Evolutionary conservation across 2,329 filamentous ascomycete species (phyloP), one percentile per base, ranked within the genome.

Genomic region (Nemania sp.): DNA sequence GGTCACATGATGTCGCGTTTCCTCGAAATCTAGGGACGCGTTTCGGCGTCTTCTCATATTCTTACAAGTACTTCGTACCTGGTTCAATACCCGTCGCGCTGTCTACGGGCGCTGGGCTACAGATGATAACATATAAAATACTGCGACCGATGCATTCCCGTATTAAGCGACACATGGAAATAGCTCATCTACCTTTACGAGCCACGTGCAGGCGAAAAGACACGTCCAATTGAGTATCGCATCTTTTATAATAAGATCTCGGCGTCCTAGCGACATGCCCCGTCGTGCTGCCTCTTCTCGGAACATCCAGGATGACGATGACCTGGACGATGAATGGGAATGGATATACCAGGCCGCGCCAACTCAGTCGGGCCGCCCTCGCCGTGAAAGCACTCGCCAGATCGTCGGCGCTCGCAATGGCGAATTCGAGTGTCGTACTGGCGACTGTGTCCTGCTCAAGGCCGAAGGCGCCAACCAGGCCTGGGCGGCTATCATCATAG

Each of bases 401-500:
- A 96, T 97, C 46, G 75, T 95, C 42, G 95, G 91, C 3, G 95
- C 94, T 18, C 86, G 86, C 25, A 92, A 92, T 83, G 93, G 92
- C 21, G 80, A 75, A 12, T 97, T 97, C 66, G 84, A 89, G 71
- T 97, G 92, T 77, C 83, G 79, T 55, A 74, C 97, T 39, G 95
- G 95, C 46, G 92, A 99, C 71, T 85, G 87, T 18, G 89, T 98
- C 37, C 81, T 98, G 42, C 81, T 99, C 57, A 96, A 96, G 75
- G 91, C 93, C 1, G 91, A 96, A 40, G 92, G 91, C 3, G 85
- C 86, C 42, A 91, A 91, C 66, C 92, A 96, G 70, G 90, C 92
- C 11, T 99, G 95, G 93, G 90, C 96, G 2, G 95, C 91, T 35
- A 87, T 99, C 63, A 89, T 97, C 54, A 90, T 89, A 69, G 88